These are phyloP conservation scores for Carex scoparia DNA, from an alignment of 176 grass and related monocot genomes.

Conservation along the genomic window DNA sequence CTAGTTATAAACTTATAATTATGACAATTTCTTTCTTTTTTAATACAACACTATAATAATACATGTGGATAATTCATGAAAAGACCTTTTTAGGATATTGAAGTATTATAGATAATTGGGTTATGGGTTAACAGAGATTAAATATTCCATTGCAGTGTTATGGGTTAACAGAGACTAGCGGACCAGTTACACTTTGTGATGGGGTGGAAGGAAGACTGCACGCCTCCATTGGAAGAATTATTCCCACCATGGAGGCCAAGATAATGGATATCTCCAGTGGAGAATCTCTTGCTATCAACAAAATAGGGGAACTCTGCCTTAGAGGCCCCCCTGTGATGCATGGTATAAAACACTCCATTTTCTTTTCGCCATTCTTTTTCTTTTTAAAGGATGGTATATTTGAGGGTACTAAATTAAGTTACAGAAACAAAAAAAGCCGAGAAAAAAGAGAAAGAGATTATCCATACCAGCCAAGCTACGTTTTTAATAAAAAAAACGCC, in stretches of 20 bases:
- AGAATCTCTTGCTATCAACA: conserved; percentile 21
- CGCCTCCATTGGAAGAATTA: conserved; percentile 36
- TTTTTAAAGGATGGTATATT: not conserved
- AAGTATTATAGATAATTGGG: not conserved
- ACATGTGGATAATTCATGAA: not conserved
- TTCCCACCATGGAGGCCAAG: conserved; percentile 33
- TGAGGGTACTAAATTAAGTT: not conserved
- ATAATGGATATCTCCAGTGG: conserved; percentile 34
- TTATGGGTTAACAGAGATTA: too few species aligned
- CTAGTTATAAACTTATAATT: not conserved
- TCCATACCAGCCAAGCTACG: not conserved
- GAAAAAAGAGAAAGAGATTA: not conserved
- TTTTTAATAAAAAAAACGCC: not conserved
- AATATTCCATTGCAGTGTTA: conserved; percentile 36
- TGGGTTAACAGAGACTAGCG: conserved; percentile 45
- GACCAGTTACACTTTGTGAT: conserved; percentile 35
- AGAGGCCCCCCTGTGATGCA: conserved; percentile 33
- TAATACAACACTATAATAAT: too few species aligned
- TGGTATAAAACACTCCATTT: not conserved
- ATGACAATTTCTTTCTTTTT: too few species aligned
- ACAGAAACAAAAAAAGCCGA: not conserved
- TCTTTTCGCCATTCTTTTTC: too few species aligned
- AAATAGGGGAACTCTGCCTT: conserved; percentile 41
- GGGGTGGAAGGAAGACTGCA: not conserved
- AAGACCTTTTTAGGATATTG: not conserved